phyloP scores from a whole-genome alignment of 179 eudicot species.

The Beta lomatogona region DNA sequence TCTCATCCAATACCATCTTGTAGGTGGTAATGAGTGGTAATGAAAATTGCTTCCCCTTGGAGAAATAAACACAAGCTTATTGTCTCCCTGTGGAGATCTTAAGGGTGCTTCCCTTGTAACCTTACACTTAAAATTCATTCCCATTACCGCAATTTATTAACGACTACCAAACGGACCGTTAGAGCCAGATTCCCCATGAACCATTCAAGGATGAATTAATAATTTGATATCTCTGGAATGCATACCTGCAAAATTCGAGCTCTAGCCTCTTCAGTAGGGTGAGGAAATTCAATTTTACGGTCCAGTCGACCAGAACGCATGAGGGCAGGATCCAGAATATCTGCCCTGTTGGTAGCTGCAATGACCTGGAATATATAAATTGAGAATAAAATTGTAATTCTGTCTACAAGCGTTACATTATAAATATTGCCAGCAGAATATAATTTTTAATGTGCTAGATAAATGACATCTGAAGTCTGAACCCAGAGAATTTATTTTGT shows the following conservation, averaged over 20 bases:
- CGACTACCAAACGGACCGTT: too few species aligned
- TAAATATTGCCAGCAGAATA: not conserved
- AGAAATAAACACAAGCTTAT: too few species aligned
- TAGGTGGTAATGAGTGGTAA: too few species aligned
- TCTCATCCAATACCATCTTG: too few species aligned
- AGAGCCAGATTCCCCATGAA: not conserved
- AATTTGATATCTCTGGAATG: not conserved
- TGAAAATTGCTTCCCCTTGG: too few species aligned
- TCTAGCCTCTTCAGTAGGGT: conserved; percentile 96
- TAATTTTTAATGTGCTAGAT: not conserved
- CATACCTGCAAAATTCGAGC: conserved; percentile 89
- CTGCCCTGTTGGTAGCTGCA: conserved; percentile 97
- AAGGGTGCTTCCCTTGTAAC: too few species aligned
- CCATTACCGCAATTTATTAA: too few species aligned
- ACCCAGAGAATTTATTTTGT: too few species aligned
- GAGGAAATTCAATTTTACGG: conserved; percentile 98
- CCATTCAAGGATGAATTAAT: not conserved
- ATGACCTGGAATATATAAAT: conserved; percentile 55
- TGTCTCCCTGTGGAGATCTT: too few species aligned
- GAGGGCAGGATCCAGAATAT: conserved; percentile 92
- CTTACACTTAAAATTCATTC: too few species aligned
- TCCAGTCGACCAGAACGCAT: conserved; percentile 97
- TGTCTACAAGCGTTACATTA: not conserved
- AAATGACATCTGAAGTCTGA: not conserved
- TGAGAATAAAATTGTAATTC: not conserved